These are phyloP conservation scores for Leucosporidium yakuticum DNA, from an alignment of 768 basidiomycete genomes.

Conservation along the genomic window DNA sequence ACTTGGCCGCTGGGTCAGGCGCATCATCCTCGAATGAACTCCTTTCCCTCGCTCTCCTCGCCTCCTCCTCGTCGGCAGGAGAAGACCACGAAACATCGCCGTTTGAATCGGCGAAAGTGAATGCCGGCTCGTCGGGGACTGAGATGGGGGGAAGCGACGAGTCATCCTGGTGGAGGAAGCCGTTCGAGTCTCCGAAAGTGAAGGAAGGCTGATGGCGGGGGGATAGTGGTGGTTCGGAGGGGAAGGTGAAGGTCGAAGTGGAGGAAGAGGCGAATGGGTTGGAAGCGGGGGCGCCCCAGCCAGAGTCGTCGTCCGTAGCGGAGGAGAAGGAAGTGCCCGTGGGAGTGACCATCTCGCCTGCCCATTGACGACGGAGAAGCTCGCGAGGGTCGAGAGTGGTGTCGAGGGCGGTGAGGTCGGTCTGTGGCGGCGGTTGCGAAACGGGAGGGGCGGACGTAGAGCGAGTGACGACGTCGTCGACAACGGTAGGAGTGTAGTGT, in stretches of 20 bases:
- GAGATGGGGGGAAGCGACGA: no score
- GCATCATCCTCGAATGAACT: not conserved
- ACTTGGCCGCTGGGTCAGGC: conserved; percentile 8
- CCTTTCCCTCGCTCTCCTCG: not conserved
- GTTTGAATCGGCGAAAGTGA: conserved; percentile 11
- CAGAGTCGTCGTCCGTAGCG: not conserved
- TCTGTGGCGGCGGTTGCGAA: not conserved
- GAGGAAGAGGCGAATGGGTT: conserved; percentile 1
- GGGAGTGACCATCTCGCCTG: conserved; percentile 6
- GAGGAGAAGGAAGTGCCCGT: no score
- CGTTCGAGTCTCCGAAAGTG: conserved; percentile 16
- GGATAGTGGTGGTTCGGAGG: not conserved
- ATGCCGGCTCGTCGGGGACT: conserved; percentile 1
- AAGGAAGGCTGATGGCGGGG: conserved; percentile 11
- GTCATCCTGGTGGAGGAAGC: no score
- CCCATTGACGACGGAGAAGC: conserved; percentile 29
- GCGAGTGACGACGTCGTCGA: not conserved
- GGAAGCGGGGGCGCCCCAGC: not conserved
- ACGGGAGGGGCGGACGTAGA: not conserved
- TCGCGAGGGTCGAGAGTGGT: conserved; percentile 29
- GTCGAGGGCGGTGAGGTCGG: conserved; percentile 30
- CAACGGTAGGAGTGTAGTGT: conserved; percentile 1
- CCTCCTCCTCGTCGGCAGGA: not conserved
- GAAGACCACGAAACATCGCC: conserved; percentile 5
- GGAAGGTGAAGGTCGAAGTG: conserved; percentile 19